Percentiles rank a stretch among this genome's conserved stretches.
phyloP scores from a whole-genome alignment of 805 yeast species.

The Candida mattraensis region DNA sequence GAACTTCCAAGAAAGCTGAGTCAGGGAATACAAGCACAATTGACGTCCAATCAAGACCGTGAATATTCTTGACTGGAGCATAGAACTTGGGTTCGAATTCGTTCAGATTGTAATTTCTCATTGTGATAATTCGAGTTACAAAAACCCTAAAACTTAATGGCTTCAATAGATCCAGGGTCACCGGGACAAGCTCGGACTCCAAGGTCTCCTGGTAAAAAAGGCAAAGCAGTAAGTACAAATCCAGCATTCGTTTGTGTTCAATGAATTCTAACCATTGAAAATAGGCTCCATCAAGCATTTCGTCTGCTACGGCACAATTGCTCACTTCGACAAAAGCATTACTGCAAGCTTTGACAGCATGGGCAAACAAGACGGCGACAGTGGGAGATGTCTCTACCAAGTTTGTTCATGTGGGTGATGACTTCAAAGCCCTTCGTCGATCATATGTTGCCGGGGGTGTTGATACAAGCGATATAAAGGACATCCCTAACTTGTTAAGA shows the following conservation, averaged over 20 bases:
- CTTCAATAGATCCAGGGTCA: slow-evolving; percentile 5
- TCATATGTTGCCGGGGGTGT: slow-evolving; percentile 79
- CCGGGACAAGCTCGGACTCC: slow-evolving; percentile 9
- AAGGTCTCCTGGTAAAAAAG: slow-evolving; percentile 12
- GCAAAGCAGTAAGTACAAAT: slow-evolving; percentile 14
- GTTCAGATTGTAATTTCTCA: too few species aligned
- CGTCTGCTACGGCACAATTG: slow-evolving; percentile 52
- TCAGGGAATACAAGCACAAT: too few species aligned
- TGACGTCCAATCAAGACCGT: too few species aligned
- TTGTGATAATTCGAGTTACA: too few species aligned
- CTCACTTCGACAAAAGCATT: slow-evolving; percentile 87
- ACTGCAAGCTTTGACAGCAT: slow-evolving; percentile 79
- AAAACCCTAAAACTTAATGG: too few species aligned
- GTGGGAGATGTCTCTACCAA: slow-evolving; percentile 87
- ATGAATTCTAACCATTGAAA: slow-evolving; percentile 32
- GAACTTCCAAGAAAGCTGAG: too few species aligned
- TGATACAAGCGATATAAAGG: slow-evolving; percentile 80
- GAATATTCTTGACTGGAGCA: too few species aligned
- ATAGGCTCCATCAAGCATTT: slow-evolving; percentile 67
- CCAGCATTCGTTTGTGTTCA: background rate
- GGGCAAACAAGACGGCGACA: slow-evolving; percentile 82
- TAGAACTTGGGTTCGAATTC: too few species aligned
- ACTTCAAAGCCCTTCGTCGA: slow-evolving; percentile 80
- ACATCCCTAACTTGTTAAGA: slow-evolving; percentile 82
- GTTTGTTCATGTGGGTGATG: slow-evolving; percentile 90